phyloP scores from a whole-genome alignment of 2,329 filamentous ascomycete genomes.

The Apiospora hydei region DNA sequence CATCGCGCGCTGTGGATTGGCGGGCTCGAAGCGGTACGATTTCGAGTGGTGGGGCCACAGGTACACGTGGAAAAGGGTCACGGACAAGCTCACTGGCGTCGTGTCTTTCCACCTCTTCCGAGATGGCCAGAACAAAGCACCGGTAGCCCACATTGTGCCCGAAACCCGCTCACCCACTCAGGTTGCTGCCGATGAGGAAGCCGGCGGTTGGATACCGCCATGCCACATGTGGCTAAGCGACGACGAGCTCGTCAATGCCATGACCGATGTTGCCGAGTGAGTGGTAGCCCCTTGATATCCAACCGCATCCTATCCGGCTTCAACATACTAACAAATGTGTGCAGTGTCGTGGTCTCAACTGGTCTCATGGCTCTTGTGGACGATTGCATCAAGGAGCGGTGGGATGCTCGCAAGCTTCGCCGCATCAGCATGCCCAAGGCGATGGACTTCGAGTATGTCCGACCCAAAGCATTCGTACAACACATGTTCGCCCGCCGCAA shows the following conservation, averaged over 20 bases:
- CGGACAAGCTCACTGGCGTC: conserved; percentile 71
- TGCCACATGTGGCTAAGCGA: conserved; percentile 93
- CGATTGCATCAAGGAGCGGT: conserved; percentile 85
- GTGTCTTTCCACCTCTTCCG: conserved; percentile 83
- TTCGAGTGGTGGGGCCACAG: conserved; percentile 92
- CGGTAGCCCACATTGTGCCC: conserved; percentile 85
- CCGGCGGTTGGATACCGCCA: conserved; percentile 89
- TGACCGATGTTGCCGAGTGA: conserved; percentile 88
- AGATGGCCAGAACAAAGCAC: conserved; percentile 63
- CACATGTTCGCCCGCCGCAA: conserved; percentile 51
- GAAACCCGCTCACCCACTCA: conserved; percentile 77
- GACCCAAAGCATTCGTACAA: conserved; percentile 46
- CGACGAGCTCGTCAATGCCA: conserved; percentile 68
- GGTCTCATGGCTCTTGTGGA: conserved; percentile 89
- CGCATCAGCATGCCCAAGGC: conserved; percentile 46
- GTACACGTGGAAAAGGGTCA: conserved; percentile 83
- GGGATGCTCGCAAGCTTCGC: conserved; percentile 59
- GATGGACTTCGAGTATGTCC: conserved; percentile 40
- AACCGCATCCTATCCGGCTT: conserved; percentile 24
- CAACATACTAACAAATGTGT: conserved; percentile 35
- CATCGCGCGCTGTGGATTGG: conserved; percentile 72
- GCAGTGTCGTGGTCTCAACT: conserved; percentile 86
- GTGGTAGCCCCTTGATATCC: conserved; percentile 34
- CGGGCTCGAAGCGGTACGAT: conserved; percentile 78
- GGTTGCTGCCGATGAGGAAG: conserved; percentile 72